Conservation (phyloP, 306 rosid genomes). For the Begonia fuchsioides region DNA sequence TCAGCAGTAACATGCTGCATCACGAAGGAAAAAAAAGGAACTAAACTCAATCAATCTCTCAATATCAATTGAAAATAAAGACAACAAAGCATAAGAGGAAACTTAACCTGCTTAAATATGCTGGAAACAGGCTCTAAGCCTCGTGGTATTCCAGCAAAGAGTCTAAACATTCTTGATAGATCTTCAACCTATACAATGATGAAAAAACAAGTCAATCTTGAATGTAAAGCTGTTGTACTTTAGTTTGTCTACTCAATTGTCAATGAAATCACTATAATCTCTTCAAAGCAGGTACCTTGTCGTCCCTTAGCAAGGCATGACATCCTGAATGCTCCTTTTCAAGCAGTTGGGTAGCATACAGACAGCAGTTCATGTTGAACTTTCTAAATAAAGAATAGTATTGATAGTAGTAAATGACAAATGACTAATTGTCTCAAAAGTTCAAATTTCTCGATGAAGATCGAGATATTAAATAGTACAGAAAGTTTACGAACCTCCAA, state of each 20-base stretch:
- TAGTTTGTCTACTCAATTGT: no score
- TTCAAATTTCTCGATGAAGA: no score
- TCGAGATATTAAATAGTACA: no score
- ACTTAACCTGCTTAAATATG: conserved; percentile 64
- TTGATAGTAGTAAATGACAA: background rate
- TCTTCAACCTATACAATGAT: conserved; percentile 45
- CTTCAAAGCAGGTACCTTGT: conserved; percentile 36
- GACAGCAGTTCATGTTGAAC: conserved; percentile 66
- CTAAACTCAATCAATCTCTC: background rate
- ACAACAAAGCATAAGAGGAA: conserved; percentile 2
- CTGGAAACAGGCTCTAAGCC: conserved; percentile 63
- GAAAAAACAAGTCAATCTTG: no score
- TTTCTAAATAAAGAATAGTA: conserved; percentile 25
- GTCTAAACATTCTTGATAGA: conserved; percentile 81
- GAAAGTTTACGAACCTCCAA: conserved; percentile 26
- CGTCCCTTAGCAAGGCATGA: conserved; percentile 78
- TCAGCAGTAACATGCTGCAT: conserved; percentile 69
- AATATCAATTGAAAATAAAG: background rate
- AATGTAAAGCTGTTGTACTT: no score
- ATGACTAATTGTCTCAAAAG: no score
- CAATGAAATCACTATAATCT: no score
- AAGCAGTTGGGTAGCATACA: conserved; percentile 65
- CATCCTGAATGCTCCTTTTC: conserved; percentile 94
- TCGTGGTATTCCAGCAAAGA: conserved; percentile 56
- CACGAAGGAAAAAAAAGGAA: conserved; percentile 8